Evolutionary conservation across 805 yeast species (phyloP), one percentile per base, ranked within the genome.

Genomic region (Saitoella complicata): DNA sequence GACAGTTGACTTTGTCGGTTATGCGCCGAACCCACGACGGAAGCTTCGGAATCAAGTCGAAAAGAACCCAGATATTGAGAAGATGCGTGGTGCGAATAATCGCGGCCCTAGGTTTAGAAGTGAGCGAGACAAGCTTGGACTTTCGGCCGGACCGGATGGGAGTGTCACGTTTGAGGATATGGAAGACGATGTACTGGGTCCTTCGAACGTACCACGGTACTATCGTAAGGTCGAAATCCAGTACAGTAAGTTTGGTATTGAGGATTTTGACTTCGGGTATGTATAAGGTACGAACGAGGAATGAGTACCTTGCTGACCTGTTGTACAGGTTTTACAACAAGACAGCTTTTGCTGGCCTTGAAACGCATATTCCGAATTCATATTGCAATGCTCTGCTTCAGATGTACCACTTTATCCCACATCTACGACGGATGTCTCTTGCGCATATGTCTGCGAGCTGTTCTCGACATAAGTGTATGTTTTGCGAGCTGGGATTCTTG

Each of bases 231-330:
- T 84, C 40, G 81, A 79, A 48, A 82, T 88, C 44, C 72, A 79
- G 38, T 88, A 87, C 60, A 81, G 93, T 46, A 78, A 75, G 54
- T 88, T 85, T 60, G 98, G 98, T 31, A 86, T 91, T 32, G 85
- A 80, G 53, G 95, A 86, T 59, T 91, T 91, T 62, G 95, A 88
- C 63, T 88, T 91, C 58, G 78, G 73, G 44, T 48, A 47, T 10
- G 46, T 31, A 30, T n/a, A n/a, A n/a, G 11, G 37, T 34, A n/a
- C 11, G n/a, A n/a, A 11, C 11, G 11, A 12, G 12, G 7, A n/a
- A 7, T 8, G 5, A 5, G 32, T 34, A 2, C 37, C 11, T 34
- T 21, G 21, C 11, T 34, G 37, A 34, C 11, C n/a, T 11, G 11
- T 34, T 10, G 11, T 9, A 12, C 30, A 31, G 51, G 29, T 80